Percentiles rank a stretch among this genome's conserved stretches.
Conservation (phyloP, 805 yeast species). For the Yarrowia sp. region DNA sequence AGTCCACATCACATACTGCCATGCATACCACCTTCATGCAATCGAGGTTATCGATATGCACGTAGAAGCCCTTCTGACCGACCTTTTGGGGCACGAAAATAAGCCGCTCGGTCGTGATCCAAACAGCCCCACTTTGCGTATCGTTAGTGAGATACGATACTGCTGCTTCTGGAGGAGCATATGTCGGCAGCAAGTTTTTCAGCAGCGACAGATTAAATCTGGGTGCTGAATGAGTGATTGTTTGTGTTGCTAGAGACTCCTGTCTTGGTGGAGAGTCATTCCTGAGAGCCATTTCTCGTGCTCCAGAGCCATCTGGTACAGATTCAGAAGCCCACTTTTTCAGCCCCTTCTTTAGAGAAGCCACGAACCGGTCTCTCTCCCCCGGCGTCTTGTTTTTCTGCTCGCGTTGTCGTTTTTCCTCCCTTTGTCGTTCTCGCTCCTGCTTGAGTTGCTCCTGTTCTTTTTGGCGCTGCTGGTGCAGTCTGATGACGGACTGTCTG, state of each 20-base stretch:
- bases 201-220: constrained; percentile 13
- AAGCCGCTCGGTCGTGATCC: constrained; percentile 35
- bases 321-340: not conserved
- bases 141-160: constrained; percentile 29
- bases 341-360: constrained; percentile 12
- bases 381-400: not conserved
- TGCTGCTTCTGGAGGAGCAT: constrained; percentile 26
- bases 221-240: not conserved
- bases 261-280: not conserved
- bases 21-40: constrained; percentile 32
- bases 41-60: constrained; percentile 30
- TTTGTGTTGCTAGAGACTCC: not conserved
- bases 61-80: constrained; percentile 29
- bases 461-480: constrained; percentile 27
- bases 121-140: constrained; percentile 30
- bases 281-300: constrained; percentile 2
- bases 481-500: constrained; percentile 26
- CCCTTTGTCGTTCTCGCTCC: not conserved
- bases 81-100: constrained; percentile 32
- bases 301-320: not conserved
- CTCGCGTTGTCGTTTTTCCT: constrained; percentile 8
- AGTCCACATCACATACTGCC: constrained; percentile 22
- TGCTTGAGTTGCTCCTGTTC: constrained; percentile 11
- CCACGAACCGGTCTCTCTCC: not conserved
- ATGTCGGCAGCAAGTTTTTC: constrained; percentile 10